Conservation (phyloP, 2,329 filamentous ascomycete species). For the Ophiostoma ips region DNA sequence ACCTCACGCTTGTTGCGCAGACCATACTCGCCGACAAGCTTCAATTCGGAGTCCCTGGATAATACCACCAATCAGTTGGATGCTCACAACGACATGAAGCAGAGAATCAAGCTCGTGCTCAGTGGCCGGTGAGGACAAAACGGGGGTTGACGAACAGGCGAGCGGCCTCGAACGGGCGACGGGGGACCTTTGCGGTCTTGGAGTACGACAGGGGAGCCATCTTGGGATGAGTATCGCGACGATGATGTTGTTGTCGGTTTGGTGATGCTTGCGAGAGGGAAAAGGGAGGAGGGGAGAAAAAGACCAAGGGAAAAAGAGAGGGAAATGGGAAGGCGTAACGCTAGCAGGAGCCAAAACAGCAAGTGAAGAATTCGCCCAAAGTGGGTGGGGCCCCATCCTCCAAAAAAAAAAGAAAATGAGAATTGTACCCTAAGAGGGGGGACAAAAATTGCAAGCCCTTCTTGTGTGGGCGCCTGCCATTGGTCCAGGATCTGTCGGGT, state of each 20-base stretch:
- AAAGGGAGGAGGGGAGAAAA: background rate
- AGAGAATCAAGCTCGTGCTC: slow-evolving; percentile 79
- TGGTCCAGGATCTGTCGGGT: background rate
- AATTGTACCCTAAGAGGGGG: slow-evolving; percentile 13
- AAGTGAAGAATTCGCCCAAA: slow-evolving; percentile 1
- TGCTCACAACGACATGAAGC: slow-evolving; percentile 79
- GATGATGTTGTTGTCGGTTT: slow-evolving; percentile 6
- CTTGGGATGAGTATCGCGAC: slow-evolving; percentile 6
- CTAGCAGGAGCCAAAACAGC: background rate
- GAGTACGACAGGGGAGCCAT: slow-evolving; percentile 60
- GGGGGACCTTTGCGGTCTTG: slow-evolving; percentile 98
- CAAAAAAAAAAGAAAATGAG: too few species aligned
- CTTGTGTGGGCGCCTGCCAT: slow-evolving; percentile 8
- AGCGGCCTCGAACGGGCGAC: slow-evolving; percentile 96
- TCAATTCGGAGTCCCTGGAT: slow-evolving; percentile 91
- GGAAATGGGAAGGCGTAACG: too few species aligned
- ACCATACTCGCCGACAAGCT: slow-evolving; percentile 99
- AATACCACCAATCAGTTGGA: slow-evolving; percentile 18
- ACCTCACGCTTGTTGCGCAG: slow-evolving; percentile 99
- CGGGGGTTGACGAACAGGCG: slow-evolving; percentile 75
- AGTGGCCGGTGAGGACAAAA: slow-evolving; percentile 47
- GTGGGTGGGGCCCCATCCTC: background rate
- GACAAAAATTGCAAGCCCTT: slow-evolving; percentile 3
- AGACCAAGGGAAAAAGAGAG: slow-evolving; percentile 3
- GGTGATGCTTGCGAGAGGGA: slow-evolving; percentile 3